Base-by-base conservation (phyloP, 139 green algal genomes). In the Chlorella sp. region DNA sequence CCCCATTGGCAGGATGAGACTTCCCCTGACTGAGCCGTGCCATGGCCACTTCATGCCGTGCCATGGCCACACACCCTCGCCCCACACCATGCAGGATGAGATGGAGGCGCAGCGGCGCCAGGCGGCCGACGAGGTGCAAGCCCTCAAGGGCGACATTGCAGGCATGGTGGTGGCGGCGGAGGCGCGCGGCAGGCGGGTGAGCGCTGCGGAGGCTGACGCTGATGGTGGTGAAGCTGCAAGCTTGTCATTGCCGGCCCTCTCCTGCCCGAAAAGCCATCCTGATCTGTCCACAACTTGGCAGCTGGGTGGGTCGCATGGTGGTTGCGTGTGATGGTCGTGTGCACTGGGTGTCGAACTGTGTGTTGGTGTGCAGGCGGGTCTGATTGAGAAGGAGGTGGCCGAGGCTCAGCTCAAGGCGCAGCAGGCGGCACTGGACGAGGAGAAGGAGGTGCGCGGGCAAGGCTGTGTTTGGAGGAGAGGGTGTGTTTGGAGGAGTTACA, bases 401-500 rank as follows among this genome's bases (percentile, higher is more conserved):
- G 75, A 85, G 63, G 80, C 80, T 10, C 75, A 77, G 50, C 67
- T 85, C 67, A 74, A 74, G 49, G 71, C 74, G 24, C 72, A 75
- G 68, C 70, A 79, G 69, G 42, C 35, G n/a, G 72, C 75, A 20
- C 73, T 81, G 23, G 72, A 67, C 24, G 75, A 81, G 62, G 80
- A 85, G 72, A 81, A 85, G 80, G 75, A 81, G 75, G 34, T 67
- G 27, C 27, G 78, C n/a, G n/a, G n/a, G n/a, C n/a, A n/a, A n/a
- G n/a, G n/a, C n/a, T n/a, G n/a, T n/a, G n/a, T n/a, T n/a, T n/a
- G n/a, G n/a, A n/a, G n/a, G n/a, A n/a, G n/a, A n/a, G n/a, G n/a
- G n/a, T n/a, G n/a, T n/a, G n/a, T n/a, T n/a, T n/a, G n/a, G n/a
- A n/a, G n/a, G n/a, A n/a, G n/a, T n/a, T n/a, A n/a, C n/a, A n/a